Conservation (phyloP, 352 stramenopile genomes). For the Globisporangium cylindrosporum region DNA sequence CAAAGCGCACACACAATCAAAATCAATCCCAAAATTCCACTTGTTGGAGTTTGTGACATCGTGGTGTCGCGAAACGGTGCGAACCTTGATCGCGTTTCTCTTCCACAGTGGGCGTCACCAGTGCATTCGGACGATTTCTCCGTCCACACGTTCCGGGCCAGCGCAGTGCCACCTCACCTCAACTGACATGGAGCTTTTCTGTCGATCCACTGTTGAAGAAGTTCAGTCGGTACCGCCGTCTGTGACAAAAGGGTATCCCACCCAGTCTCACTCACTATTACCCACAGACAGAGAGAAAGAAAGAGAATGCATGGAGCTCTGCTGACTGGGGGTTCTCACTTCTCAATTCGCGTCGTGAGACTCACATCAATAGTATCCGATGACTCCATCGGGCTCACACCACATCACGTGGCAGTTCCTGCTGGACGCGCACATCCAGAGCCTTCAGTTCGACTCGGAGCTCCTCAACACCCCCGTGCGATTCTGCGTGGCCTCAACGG, state of each 20-base stretch:
- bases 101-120: background rate
- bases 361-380: background rate
- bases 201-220: background rate
- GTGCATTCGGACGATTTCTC: background rate
- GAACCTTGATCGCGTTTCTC: background rate
- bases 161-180: background rate
- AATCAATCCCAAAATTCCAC: background rate
- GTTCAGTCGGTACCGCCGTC: conserved; percentile 1
- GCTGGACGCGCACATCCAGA: background rate
- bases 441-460: background rate
- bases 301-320: background rate
- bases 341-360: background rate
- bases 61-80: background rate
- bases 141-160: background rate
- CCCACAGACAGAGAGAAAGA: background rate
- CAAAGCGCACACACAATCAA: background rate
- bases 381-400: background rate
- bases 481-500: background rate
- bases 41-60: background rate
- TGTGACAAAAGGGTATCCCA: background rate
- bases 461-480: background rate
- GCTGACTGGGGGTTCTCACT: background rate
- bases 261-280: background rate
- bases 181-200: background rate
- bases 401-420: background rate